Base-by-base conservation (phyloP, 78 protist genomes). In the Pelomyxa schiedti region DNA sequence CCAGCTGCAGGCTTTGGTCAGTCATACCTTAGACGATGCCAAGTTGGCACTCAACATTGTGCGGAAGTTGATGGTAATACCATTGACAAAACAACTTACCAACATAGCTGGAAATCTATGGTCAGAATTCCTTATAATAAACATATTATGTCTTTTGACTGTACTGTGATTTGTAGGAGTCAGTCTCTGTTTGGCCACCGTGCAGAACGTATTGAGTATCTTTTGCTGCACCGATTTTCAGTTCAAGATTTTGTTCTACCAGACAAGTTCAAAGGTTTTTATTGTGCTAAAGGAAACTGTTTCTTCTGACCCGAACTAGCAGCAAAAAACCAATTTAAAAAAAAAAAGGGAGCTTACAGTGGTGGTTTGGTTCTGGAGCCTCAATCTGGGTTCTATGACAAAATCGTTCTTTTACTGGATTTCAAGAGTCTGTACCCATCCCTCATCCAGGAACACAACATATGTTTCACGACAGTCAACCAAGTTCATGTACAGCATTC, bases 391-490 rank as follows among this genome's bases (percentile, higher is more conserved):
- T 79, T 92, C 42, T 96, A 98, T 83, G 95, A 90, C 78, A 76
- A 84, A 32, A 90, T 58, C 81, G 88, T 96, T 8, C 86, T 98
- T 42, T 77, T 98, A 41, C 90, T 98, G 40, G 99, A 98, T 75
- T 98, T 98, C 95, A 96, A 96, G 88, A 92, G 97, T 37, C 92
- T 98, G 40, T 98, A 98, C 77, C 99, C 99, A 66, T 90, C 98
- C 26, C 89, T 98, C 76, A 96, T 98, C 71, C 94, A 80, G 64
- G 99, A 96, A 81, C 91, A 76, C 88, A 92, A 98, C 89, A 81
- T 98, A 30, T 96, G 99, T 84, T 96, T 95, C 83, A 95, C 99
- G 9, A 96, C 99, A 0, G 91, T 95, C 24, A 67, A 67, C 32
- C 16, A 43, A 24, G 26, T 32, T 43, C 69, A 65, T 65, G 43